These are phyloP conservation scores for Colletotrichum spaethianum DNA, from an alignment of 2,329 filamentous ascomycete genomes.

Conservation along the genomic window DNA sequence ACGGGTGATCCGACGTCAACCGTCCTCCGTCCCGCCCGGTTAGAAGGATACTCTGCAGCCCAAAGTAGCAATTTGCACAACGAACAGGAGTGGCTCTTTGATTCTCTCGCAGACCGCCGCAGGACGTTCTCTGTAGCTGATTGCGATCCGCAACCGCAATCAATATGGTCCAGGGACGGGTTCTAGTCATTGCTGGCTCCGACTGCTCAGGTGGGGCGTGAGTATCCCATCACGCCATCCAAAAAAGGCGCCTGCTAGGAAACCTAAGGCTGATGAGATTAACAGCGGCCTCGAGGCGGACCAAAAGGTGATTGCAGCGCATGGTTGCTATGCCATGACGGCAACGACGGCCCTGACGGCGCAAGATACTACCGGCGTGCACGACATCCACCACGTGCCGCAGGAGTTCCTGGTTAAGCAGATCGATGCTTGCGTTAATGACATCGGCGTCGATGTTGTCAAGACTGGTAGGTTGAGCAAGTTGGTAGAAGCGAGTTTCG, in stretches of 20 bases:
- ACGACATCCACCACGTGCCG: conserved; percentile 84
- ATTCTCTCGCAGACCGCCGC: background rate
- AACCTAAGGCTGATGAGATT: background rate
- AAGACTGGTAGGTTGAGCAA: conserved; percentile 79
- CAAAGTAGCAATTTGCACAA: background rate
- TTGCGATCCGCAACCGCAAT: background rate
- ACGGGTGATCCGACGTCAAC: conserved; percentile 18
- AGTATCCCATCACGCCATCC: conserved; percentile 44
- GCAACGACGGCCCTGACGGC: conserved; percentile 96
- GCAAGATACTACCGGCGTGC: conserved; percentile 90
- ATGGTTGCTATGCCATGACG: conserved; percentile 96
- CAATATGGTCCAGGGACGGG: conserved; percentile 61
- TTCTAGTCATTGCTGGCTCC: conserved; percentile 89
- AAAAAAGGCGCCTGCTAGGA: background rate
- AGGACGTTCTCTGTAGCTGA: background rate
- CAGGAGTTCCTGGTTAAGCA: conserved; percentile 85
- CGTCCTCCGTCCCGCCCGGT: background rate
- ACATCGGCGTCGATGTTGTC: conserved; percentile 90
- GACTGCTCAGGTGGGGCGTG: conserved; percentile 92
- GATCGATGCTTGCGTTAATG: conserved; percentile 86
- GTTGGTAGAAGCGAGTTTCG: background rate
- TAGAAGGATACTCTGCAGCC: background rate
- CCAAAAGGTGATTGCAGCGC: conserved; percentile 92
- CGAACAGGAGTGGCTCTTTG: background rate
- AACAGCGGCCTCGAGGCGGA: conserved; percentile 92